These are phyloP conservation scores for Syncephalastrum racemosum DNA, from an alignment of 371 early-diverging fungal species.

Conservation along the genomic window DNA sequence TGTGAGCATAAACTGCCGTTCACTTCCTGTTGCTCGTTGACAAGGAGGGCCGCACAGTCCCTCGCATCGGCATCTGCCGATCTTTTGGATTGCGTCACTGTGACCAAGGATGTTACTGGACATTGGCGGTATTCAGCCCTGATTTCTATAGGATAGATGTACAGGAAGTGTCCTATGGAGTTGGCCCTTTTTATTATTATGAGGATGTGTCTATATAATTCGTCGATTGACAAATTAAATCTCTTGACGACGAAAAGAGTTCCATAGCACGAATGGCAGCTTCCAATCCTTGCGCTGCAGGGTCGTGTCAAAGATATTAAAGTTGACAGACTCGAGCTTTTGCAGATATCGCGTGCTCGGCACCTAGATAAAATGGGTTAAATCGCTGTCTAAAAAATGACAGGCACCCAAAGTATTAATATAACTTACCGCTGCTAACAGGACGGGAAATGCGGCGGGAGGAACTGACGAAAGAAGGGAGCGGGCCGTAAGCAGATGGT, in stretches of 20 bases:
- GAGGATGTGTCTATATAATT: no score
- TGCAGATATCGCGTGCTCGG: conserved; percentile 64
- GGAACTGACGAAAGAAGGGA: conserved; percentile 58
- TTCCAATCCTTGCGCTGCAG: conserved; percentile 67
- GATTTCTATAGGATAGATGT: no score
- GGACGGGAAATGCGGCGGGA: conserved; percentile 58
- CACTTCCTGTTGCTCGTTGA: no score
- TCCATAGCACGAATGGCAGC: conserved; percentile 65
- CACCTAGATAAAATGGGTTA: conserved; percentile 23
- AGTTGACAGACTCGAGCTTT: conserved; percentile 66
- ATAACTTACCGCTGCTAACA: conserved; percentile 60
- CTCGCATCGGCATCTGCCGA: no score
- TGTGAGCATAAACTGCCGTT: no score
- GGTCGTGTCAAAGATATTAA: conserved; percentile 68
- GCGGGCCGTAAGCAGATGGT: conserved; percentile 77
- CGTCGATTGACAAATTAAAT: conserved; percentile 11
- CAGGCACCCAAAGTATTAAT: background rate
- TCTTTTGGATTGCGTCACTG: no score
- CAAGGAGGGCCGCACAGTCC: no score
- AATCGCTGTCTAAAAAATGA: background rate
- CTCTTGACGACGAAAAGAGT: conserved; percentile 26
- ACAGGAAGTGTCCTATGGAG: no score
- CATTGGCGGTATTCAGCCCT: no score
- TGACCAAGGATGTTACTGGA: no score
- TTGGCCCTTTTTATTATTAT: no score